phyloP scores from a whole-genome alignment of 805 yeast genomes.

The Ogataea trehaloabstinens region DNA sequence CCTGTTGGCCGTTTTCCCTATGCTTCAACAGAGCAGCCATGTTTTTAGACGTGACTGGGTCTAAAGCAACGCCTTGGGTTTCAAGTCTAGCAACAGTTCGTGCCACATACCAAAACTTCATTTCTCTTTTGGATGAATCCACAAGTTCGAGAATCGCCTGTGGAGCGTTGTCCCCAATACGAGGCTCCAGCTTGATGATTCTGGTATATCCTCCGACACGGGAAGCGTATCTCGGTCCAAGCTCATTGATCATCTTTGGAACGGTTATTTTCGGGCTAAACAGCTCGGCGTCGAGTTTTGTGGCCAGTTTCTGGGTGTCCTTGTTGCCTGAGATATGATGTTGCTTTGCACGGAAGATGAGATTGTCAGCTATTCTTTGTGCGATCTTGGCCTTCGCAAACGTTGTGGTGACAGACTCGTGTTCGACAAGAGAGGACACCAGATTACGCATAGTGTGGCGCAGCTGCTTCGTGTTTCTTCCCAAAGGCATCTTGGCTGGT shows the following conservation, averaged over 20 bases:
- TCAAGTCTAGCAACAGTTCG: constrained; percentile 79
- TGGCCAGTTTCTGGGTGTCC: constrained; percentile 22
- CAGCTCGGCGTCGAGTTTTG: constrained; percentile 35
- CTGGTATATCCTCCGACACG: constrained; percentile 86
- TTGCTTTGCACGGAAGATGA: constrained; percentile 58
- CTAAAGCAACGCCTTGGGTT: constrained; percentile 54
- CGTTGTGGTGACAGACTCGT: constrained; percentile 71
- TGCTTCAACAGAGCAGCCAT: constrained; percentile 47
- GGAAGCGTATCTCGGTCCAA: constrained; percentile 58
- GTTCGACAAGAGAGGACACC: constrained; percentile 63
- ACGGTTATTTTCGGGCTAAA: constrained; percentile 48
- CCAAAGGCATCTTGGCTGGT: constrained; percentile 26
- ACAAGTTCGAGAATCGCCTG: constrained; percentile 87
- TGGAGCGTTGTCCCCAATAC: constrained; percentile 87
- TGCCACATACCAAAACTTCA: constrained; percentile 77
- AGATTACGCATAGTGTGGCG: constrained; percentile 61
- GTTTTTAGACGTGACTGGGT: constrained; percentile 54
- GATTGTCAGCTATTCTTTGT: constrained; percentile 58
- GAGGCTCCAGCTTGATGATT: constrained; percentile 76
- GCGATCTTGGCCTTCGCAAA: constrained; percentile 73
- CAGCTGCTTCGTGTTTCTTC: constrained; percentile 51
- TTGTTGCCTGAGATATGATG: too few relatives aligned
- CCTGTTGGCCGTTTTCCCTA: constrained; percentile 48
- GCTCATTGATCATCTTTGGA: constrained; percentile 65
- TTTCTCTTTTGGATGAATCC: constrained; percentile 55